Evolutionary conservation across 495 filamentous ascomycete species (phyloP).

Genomic region (Cercophora sp.): DNA sequence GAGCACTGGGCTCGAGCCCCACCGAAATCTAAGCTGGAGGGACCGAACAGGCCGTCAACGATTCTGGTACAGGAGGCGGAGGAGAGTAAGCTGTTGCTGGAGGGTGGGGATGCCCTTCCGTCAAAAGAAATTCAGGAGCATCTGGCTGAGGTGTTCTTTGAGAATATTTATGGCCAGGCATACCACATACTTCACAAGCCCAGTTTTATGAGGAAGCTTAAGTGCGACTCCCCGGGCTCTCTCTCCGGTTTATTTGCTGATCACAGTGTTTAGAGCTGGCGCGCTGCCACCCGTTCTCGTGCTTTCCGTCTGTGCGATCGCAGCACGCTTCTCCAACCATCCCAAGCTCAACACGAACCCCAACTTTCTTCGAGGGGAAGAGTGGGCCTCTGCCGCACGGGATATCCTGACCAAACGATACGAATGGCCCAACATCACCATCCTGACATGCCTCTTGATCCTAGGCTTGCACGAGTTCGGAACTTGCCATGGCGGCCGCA

Average conservation of each 20-base stretch:
- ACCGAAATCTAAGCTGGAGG: slow-evolving; percentile 42
- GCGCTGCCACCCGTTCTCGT: slow-evolving; percentile 77
- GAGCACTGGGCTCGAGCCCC: slow-evolving; percentile 74
- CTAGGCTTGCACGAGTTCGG: slow-evolving; percentile 94
- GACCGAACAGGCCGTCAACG: slow-evolving; percentile 48
- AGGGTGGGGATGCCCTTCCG: slow-evolving; percentile 81
- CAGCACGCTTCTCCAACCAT: slow-evolving; percentile 93
- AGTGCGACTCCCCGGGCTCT: slow-evolving; percentile 40
- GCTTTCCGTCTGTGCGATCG: slow-evolving; percentile 86
- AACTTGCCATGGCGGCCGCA: slow-evolving; percentile 91
- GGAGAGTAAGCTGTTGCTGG: slow-evolving; percentile 66
- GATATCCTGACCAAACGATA: slow-evolving; percentile 81
- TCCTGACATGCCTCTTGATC: slow-evolving; percentile 80
- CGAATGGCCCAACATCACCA: slow-evolving; percentile 94
- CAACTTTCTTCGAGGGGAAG: slow-evolving; percentile 84
- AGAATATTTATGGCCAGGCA: slow-evolving; percentile 91
- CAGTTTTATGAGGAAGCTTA: slow-evolving; percentile 85
- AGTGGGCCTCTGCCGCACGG: slow-evolving; percentile 80
- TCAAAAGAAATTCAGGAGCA: slow-evolving; percentile 90
- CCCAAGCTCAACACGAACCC: slow-evolving; percentile 79
- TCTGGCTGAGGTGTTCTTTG: slow-evolving; percentile 91
- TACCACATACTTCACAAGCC: slow-evolving; percentile 96
- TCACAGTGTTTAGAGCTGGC: slow-evolving; percentile 39
- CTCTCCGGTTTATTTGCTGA: too few relatives aligned
- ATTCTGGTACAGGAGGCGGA: slow-evolving; percentile 63